Base-by-base conservation (phyloP, 331 rosid genomes). In the Phaseolus coccineus region DNA sequence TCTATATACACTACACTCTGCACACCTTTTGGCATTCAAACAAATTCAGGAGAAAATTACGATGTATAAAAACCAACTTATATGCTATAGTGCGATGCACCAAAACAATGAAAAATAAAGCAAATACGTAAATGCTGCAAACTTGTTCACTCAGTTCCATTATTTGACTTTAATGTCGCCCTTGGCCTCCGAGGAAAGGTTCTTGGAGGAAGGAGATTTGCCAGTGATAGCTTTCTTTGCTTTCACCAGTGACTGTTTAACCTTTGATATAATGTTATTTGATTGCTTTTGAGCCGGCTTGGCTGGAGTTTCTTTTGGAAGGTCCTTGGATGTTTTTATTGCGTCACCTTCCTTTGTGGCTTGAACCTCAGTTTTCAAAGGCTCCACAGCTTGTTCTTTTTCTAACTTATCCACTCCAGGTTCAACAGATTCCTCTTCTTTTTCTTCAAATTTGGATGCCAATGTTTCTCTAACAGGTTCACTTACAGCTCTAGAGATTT, bases 171-270 rank as follows among this genome's bases (percentile, higher is more conserved):
- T 83, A 46, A 93, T 87, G 48, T 90, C 93, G 33, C 85, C 98
- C 80, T 89, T 93, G 78, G 90, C 58, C 40, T 90, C 92, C 5
- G 96, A 81, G n/a, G 93, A 69, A 33, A 87, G 82, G 40, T 87
- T 93, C 83, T 88, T 91, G 59, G 97, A 94, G 85, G 88, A 87
- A 35, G 98, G 96, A 35, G 98, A 91, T 87, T 90, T 93, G 22
- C 98, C 96, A 6, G 85, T 96, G 74, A 96, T 89, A 28, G 97
- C 99, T 85, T 93, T 93, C 90, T 89, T 96, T 75, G 99, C 99
- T 77, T 96, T 96, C 68, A 88, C 99, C 2, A 96, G 91, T 42
- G 99, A 88, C 59, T 90, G 94, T 66, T 96, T 96, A 57, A 96
- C 96, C 90, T 93, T 96, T 40, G 98, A 90, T 69, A 93, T 77